Evolutionary conservation across 2,329 filamentous ascomycete genomes (phyloP), one percentile per base, ranked within the genome.

Genomic region (Helicocarpus griseus): DNA sequence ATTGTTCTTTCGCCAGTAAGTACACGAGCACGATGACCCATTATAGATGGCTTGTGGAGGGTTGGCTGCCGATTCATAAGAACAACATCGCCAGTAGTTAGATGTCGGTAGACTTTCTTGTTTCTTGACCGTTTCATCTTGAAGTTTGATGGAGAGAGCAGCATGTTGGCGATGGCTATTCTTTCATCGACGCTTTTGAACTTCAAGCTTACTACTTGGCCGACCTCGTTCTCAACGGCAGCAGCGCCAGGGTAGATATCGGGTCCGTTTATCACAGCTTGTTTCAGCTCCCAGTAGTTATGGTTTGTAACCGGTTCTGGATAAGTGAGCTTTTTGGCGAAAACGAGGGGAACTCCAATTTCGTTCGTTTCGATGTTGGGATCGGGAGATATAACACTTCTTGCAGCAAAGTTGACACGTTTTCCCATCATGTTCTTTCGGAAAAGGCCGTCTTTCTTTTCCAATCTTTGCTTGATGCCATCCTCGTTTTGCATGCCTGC

Each of bases 381-480:
- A 65, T 98, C 93, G 0, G 93, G 93, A 8, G 91, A 97, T 61
- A 98, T 98, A 67, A 98, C 93, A 78, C 87, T 95, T 67, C 93
- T 86, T 35, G 93, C 93, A 47, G 93, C 93, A 67, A 93, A 97
- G 69, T 98, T 97, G 72, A 98, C 93, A 75, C 93, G 89, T 77
- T 98, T 98, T 55, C 93, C 93, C 93, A 98, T 98, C 93, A 98
- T 97, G 71, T 98, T 96, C 76, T 95, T 97, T 61, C 93, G 80
- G 76, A 98, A 98, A 28, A 98, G 77, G 58, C 93, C 93, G 65
- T 98, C 94, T 72, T 98, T 98, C 77, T 98, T 98, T 72, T 98
- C 93, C 26, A 98, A 78, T 65, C 90, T 86, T 66, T 98, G 93
- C 72, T 98, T 98, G 72, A 98, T 95, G 60, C 94, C 93, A 57